phyloP scores from a whole-genome alignment of 495 filamentous ascomycete genomes.

The Neurospora hispaniola region DNA sequence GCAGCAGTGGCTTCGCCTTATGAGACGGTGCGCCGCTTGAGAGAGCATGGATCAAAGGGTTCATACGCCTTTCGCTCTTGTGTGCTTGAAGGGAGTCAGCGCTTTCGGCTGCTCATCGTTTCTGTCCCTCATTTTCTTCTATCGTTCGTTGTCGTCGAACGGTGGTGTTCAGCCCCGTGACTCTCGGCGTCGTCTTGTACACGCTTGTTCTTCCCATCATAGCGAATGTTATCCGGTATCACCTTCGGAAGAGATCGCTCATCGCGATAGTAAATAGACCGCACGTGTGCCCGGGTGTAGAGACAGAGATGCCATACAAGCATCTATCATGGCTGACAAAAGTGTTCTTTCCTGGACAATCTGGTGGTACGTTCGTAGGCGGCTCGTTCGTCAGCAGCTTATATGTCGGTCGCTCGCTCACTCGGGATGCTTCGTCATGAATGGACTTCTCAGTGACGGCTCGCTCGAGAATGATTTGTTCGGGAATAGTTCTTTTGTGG shows the following conservation, averaged over 20 bases:
- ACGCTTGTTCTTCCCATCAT: neutral
- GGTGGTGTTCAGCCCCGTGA: neutral
- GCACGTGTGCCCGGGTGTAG: accelerated
- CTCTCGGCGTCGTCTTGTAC: accelerated
- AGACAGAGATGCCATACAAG: neutral
- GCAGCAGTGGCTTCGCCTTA: neutral
- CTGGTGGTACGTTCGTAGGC: neutral
- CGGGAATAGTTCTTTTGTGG: too few species aligned
- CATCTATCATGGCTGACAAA: neutral
- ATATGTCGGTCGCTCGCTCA: too few species aligned
- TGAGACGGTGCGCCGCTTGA: neutral
- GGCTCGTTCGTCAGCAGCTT: neutral
- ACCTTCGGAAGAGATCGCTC: neutral
- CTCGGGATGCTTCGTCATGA: too few species aligned
- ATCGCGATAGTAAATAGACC: neutral
- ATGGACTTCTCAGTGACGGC: too few species aligned
- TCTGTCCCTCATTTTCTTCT: neutral
- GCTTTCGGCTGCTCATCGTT: neutral
- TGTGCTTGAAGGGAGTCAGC: neutral
- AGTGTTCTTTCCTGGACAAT: neutral
- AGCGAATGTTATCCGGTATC: neutral
- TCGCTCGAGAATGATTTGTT: too few species aligned
- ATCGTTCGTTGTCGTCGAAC: neutral
- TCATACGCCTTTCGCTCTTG: neutral
- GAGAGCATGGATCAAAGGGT: neutral